phyloP scores from a whole-genome alignment of 106 monocot species.

The Xerophyta viscosa region DNA sequence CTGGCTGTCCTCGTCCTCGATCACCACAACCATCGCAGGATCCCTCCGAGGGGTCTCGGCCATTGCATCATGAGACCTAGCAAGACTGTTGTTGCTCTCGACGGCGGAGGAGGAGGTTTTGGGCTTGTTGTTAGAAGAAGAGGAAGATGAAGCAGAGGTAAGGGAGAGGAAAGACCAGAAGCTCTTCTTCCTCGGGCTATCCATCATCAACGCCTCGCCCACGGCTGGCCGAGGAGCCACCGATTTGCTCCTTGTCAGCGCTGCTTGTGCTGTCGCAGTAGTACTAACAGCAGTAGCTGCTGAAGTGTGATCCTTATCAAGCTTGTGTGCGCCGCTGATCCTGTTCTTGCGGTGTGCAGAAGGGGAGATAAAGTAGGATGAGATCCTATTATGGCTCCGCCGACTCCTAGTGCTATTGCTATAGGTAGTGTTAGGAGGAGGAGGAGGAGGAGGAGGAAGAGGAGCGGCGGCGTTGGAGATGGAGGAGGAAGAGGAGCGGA shows the following conservation, averaged over 20 bases:
- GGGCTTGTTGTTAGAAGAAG: constrained; percentile 11
- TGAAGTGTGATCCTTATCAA: neutral
- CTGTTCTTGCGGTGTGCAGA: neutral
- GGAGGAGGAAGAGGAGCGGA: neutral
- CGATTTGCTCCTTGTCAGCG: constrained; percentile 51
- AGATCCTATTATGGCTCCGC: neutral
- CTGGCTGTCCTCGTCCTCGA: constrained; percentile 24
- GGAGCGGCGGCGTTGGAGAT: neutral
- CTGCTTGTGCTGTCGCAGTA: neutral
- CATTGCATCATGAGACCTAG: no score
- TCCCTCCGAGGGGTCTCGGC: no score
- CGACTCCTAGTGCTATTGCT: neutral
- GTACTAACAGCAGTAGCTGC: neutral
- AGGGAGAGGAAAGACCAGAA: constrained; percentile 70
- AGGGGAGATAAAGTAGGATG: neutral
- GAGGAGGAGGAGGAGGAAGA: constrained; percentile 7
- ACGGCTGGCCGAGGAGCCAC: constrained; percentile 28
- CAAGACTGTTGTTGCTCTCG: neutral
- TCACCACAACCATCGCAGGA: neutral
- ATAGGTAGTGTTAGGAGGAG: neutral
- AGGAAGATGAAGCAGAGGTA: constrained; percentile 12
- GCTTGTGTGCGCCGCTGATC: neutral
- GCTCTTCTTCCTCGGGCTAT: constrained; percentile 62
- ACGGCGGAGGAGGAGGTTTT: constrained; percentile 28
- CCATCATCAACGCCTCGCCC: neutral